Base-by-base conservation (phyloP, 2,329 filamentous ascomycete genomes). In the Epichloe elymi region DNA sequence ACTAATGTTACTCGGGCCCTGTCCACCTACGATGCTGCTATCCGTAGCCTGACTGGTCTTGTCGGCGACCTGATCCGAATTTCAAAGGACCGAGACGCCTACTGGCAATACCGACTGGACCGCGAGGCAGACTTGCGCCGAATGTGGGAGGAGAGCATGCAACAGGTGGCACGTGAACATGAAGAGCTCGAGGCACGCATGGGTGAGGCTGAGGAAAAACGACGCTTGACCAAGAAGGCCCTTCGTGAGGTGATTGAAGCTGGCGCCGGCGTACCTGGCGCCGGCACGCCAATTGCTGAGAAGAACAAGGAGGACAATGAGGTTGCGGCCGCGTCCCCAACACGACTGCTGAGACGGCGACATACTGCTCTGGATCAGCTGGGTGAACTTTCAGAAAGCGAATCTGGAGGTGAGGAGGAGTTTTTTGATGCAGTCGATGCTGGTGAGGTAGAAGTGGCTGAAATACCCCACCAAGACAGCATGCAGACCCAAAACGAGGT, bases 141-240 rank as follows among this genome's bases (percentile, higher is more conserved):
- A 53, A 87, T 98, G 81, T 98, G 93, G 93, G 93, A 98, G 68
- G 93, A 98, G 61, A 97, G 90, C 68, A 96, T 98, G 93, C 89
- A 93, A 10, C 83, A 90, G 60, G 86, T 98, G n/a, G 93, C 90
- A 17, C 83, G 82, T 51, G 93, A 98, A 65, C 93, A 98, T 60
- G 93, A 97, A 67, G 80, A 89, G 48, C 76, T 98, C 1, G 88
- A 97, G 64, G 87, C 81, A 37, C 85, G 83, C 52, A 86, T 96
- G 54, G 88, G 87, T 43, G 87, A 95, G 67, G 87, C 89, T 1
- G 91, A 97, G 65, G 79, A 86, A 63, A 97, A 95, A 74, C 80
- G 89, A 52, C 90, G 86, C 64, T 78, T 86, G 56, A 93, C 93
- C 3, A 97, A 95, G 73, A 83, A 85, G 56, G 90, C 89, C 2